Conservation (phyloP, 306 rosid species). For the Ormosia semicastrata region DNA sequence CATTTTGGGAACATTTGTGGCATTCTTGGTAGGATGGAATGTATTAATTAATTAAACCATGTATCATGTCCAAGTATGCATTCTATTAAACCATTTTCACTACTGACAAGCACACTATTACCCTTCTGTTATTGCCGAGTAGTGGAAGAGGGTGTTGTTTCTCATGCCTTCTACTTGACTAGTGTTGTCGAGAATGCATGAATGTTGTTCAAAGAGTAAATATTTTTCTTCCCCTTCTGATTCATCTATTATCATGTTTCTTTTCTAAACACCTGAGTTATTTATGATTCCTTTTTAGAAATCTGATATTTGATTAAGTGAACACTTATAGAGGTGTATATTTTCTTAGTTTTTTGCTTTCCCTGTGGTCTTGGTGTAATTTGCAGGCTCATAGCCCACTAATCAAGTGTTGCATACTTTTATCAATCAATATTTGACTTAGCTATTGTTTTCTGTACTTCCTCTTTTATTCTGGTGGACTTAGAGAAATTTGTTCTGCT, state of each 20-base stretch:
- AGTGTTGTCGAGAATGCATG: background rate
- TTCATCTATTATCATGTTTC: background rate
- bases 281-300: background rate
- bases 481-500: conserved; percentile 11
- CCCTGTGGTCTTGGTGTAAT: background rate
- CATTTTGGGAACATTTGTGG: conserved; percentile 1
- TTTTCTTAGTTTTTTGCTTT: background rate
- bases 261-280: background rate
- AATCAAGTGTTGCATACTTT: conserved; percentile 1
- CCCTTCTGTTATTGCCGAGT: background rate
- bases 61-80: background rate
- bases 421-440: background rate
- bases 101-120: background rate
- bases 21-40: background rate
- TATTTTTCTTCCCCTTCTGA: background rate
- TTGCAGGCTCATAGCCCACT: background rate
- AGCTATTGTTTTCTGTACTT: conserved; percentile 1
- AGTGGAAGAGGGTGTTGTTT: background rate
- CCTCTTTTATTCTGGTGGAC: conserved; percentile 1
- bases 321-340: background rate
- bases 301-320: background rate
- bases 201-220: conserved; percentile 1
- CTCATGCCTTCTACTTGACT: background rate
- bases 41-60: background rate
- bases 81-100: background rate